Conservation (phyloP, 306 rosid genomes). For the Cicer chorassanicum region DNA sequence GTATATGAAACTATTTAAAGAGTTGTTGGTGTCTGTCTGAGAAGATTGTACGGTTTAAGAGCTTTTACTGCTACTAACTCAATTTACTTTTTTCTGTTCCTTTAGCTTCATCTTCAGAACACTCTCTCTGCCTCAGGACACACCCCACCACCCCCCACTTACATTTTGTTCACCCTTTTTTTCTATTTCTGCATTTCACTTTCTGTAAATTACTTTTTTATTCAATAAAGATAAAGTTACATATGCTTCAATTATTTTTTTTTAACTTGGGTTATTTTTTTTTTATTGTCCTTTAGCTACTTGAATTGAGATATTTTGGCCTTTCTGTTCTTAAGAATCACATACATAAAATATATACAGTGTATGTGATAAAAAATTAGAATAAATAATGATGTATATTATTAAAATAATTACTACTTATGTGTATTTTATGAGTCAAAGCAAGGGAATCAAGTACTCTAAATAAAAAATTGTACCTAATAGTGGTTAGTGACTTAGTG, state of each 20-base stretch:
- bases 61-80: conserved; percentile 87
- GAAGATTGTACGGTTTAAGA: conserved; percentile 75
- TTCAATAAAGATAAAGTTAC: neutral
- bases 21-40: conserved; percentile 66
- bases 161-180: conserved; percentile 55
- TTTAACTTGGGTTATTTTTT: conserved; percentile 35
- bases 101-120: conserved; percentile 67
- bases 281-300: conserved; percentile 38
- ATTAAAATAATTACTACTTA: too few relatives aligned
- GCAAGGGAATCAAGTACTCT: conserved; percentile 37
- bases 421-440: neutral
- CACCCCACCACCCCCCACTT: conserved; percentile 53
- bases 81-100: conserved; percentile 83
- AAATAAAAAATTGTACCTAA: conserved; percentile 42
- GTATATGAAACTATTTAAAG: conserved; percentile 53
- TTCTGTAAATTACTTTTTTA: conserved; percentile 10
- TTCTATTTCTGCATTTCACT: conserved; percentile 20
- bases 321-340: too few relatives aligned
- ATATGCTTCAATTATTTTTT: neutral
- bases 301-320: too few relatives aligned
- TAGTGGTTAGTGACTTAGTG: conserved; percentile 47
- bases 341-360: too few relatives aligned
- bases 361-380: too few relatives aligned
- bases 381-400: too few relatives aligned
- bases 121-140: conserved; percentile 39